Base-by-base conservation (phyloP, 108 stramenopile genomes). In the Chaetoceros tenuissimus region DNA sequence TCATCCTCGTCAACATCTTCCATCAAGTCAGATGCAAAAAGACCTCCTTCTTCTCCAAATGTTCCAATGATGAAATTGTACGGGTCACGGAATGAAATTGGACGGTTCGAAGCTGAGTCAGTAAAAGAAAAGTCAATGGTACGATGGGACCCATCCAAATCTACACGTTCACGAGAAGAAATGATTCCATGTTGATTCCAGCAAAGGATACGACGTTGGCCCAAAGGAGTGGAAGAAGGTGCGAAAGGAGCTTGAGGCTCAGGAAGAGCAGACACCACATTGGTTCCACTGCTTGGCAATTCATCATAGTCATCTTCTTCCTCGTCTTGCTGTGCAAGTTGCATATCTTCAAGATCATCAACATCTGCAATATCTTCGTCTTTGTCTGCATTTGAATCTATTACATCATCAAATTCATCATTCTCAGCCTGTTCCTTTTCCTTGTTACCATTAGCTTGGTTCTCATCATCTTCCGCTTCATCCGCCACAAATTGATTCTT, bases 141-240 rank as follows among this genome's bases (percentile, higher is more conserved):
- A 46, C 78, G 83, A 24, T 74, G 74, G 8, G 28, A 50, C 19
- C 54, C 28, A 2, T 45, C 59, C 19, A 45, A 46, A n/a, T 76
- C 75, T 22, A 68, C 65, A 28, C 80, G 80, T 1, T 70, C 71
- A 10, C 78, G 57, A 21, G 72, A 30, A 2, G 86, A 72, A 19
- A 84, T 58, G n/a, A 78, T 57, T 17, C 86, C 90, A 40, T 86
- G 67, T 46, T 88, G 84, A 66, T 92, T 92, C 90, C 90, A 92
- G 61, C 85, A 87, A 19, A 92, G 49, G 57, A 87, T 84, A 16
- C 90, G 84, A 29, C 82, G 74, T 29, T 80, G 49, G 17, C 66
- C 81, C 16, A 88, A 48, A 7, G 87, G 85, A 1, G 86, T 88
- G 13, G 84, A 71, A 17, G 86, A 85, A 7, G 84, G 82, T 3